Evolutionary conservation across 2,329 filamentous ascomycete species (phyloP), one percentile per base, ranked within the genome.

Genomic region (Hypoxylon sp.): DNA sequence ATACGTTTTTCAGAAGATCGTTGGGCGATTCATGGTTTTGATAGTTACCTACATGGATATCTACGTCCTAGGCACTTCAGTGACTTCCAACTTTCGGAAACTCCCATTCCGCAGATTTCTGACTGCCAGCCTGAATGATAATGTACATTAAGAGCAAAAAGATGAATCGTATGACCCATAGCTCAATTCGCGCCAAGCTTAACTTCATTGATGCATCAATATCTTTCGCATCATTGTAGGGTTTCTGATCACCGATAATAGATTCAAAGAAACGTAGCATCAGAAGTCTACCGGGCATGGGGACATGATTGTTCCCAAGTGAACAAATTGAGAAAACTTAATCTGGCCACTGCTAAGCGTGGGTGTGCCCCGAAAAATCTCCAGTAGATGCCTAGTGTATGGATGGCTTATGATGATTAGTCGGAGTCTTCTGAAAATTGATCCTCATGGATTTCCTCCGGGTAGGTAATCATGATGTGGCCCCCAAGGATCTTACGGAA

Each of bases 401-500:
- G 2, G 5, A 15, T 2, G 46, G 13, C 19, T 35, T 10, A 6
- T 48, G 17, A 10, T 4, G 5, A 44, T 37, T 62, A 70, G 27
- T 72, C 71, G 11, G 71, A 70, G 44, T 52, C 74, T 17, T 77
- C 77, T 1, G 76, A 77, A 59, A 79, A 80, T 48, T 81, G 79
- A 3, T 61, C 75, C 61, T 80, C 79, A 39, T 80, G 75, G 27
- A 78, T 67, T 39, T 82, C 80, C 27, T 81, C 78, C 1, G 78
- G 77, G 19, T 81, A 80, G 0, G 64, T 72, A 21, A 82, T 79
- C 0, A 76, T 74, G 35, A 83, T 69, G 32, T 67, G 72, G 1
- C 81, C 81, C 6, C 75, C 73, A 6, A 81, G 69, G 1, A 53
- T 65, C 1, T 69, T 46, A 10, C 31, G 50, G 19, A 80, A 76